A percentile compares a stretch with the other conserved stretches of the same genome.
Conservation (phyloP, 2,329 filamentous ascomycete genomes). For the Pseudonectria foliicola region DNA sequence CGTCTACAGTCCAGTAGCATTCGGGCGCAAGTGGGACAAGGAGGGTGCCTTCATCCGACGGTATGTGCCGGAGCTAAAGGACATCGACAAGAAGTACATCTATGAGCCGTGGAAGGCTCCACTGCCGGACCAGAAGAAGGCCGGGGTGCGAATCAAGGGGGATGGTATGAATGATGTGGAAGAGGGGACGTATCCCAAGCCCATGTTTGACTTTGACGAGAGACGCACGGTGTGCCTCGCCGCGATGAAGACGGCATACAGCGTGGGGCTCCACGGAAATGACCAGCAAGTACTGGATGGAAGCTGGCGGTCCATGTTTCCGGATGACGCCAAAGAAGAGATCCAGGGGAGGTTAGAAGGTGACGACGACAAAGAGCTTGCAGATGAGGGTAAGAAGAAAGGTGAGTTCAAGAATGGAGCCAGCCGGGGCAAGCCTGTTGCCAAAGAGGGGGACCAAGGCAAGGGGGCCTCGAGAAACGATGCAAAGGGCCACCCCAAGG, state of each 20-base stretch:
- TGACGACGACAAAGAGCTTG: conserved; percentile 27
- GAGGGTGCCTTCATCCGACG: conserved; percentile 55
- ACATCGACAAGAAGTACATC: conserved; percentile 61
- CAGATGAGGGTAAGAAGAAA: conserved; percentile 22
- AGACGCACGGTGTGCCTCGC: conserved; percentile 55
- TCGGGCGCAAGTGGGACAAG: conserved; percentile 70
- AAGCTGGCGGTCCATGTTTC: conserved; percentile 43
- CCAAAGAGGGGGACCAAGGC: conserved; percentile 1
- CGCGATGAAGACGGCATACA: conserved; percentile 65
- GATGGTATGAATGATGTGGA: conserved; percentile 38
- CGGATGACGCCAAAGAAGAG: conserved; percentile 28
- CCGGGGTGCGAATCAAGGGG: conserved; percentile 54
- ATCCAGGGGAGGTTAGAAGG: conserved; percentile 32
- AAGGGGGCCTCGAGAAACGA: too few species aligned
- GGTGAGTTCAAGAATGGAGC: conserved; percentile 7
- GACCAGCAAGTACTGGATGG: conserved; percentile 56
- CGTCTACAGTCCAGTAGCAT: conserved; percentile 63
- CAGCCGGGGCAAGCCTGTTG: conserved; percentile 9
- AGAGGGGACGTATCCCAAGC: conserved; percentile 57
- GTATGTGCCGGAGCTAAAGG: conserved; percentile 60
- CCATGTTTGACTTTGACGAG: conserved; percentile 69
- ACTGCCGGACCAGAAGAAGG: conserved; percentile 59
- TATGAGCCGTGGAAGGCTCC: conserved; percentile 76
- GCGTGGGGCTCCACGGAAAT: conserved; percentile 56
- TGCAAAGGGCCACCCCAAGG: not conserved